Evolutionary conservation across 2,329 filamentous ascomycete species (phyloP), one percentile per base, ranked within the genome.

Genomic region (Verticillium klebahnii): DNA sequence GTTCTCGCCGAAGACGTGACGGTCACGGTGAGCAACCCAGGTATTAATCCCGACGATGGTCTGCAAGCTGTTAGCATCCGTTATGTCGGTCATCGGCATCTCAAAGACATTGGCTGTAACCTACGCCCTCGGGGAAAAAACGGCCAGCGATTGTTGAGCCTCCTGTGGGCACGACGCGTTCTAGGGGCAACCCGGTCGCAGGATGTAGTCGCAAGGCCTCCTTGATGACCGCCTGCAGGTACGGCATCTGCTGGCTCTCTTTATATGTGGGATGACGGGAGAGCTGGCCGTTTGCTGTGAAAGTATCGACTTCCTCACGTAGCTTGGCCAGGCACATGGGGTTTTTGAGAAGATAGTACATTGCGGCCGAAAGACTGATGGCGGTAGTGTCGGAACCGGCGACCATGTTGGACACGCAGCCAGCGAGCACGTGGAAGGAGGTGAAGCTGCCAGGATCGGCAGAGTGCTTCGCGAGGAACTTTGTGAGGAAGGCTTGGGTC

Each of bases 201-300:
- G 82, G 75, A 58, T 83, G 79, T 23, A 85, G 70, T 15, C 84
- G 77, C 19, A 85, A 69, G 0, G 79, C 78, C 67, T 85, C 83
- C 59, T 83, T 83, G 45, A 85, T 78, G 3, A 80, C 77, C 0
- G 82, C 82, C 62, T 85, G 78, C 17, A 85, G 73, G 63, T 85
- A 86, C 0, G 80, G 80, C 67, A 82, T 69, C 56, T 69, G 72
- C 17, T 74, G 76, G 3, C 65, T 74, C 64, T 77, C 75, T 34
- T 71, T 77, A 67, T 74, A 80, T 0, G 70, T 68, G 56, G 58
- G 67, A 60, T 4, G 62, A 54, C 5, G 11, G 9, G 68, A 68
- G 6, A 72, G 60, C 34, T 65, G 52, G 1, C 64, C 63, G 2
- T 40, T 25, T 17, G 31, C 19, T 1, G 55, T 58, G 34, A 67